Conservation (phyloP, 176 grass and related monocot species). For the Phyllostachys edulis region DNA sequence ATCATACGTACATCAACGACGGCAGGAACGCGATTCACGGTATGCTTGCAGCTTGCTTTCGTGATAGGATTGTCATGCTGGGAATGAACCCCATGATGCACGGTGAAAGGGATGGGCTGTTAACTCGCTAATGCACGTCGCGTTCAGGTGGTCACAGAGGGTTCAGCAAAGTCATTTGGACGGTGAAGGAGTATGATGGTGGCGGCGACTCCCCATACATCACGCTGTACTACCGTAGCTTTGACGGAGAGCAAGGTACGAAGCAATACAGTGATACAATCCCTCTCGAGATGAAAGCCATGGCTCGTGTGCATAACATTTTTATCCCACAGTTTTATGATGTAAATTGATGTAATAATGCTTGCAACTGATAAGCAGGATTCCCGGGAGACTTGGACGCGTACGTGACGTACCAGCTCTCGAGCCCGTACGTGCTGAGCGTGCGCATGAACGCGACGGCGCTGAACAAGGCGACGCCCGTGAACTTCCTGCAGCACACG, state of each 20-base stretch:
- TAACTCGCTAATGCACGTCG: neutral
- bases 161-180: slow-evolving; percentile 75
- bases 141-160: slow-evolving; percentile 59
- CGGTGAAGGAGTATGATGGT: slow-evolving; percentile 58
- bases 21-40: slow-evolving; percentile 75
- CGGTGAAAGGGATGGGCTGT: too few species aligned
- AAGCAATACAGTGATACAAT: too few species aligned
- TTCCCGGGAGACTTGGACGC: slow-evolving; percentile 73
- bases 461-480: slow-evolving; percentile 61
- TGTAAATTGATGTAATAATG: neutral
- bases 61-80: neutral
- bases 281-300: too few species aligned
- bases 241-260: slow-evolving; percentile 74
- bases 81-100: neutral
- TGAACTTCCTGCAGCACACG: slow-evolving; percentile 66
- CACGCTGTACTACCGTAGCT: slow-evolving; percentile 70
- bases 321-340: neutral
- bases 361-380: slow-evolving; percentile 32
- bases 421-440: slow-evolving; percentile 45
- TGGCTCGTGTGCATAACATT: neutral
- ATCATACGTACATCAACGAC: slow-evolving; percentile 54
- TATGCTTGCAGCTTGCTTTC: neutral
- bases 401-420: slow-evolving; percentile 76
- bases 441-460: slow-evolving; percentile 56
- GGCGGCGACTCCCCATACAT: slow-evolving; percentile 62